phyloP scores from a whole-genome alignment of 2,329 filamentous ascomycete genomes.

The Xylariomycetidae sp. region DNA sequence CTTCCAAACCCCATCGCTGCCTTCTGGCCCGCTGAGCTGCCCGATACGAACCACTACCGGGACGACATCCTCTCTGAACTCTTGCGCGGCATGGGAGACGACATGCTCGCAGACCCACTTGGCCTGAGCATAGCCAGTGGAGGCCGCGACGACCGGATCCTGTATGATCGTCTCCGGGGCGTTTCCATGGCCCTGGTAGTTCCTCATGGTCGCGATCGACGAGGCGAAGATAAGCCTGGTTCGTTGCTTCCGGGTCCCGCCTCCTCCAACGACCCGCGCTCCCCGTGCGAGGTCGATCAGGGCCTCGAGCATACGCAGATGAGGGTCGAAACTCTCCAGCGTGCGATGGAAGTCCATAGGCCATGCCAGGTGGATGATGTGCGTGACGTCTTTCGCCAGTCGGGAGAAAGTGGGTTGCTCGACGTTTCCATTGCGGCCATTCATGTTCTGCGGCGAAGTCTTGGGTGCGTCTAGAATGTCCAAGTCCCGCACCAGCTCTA shows the following conservation, averaged over 20 bases:
- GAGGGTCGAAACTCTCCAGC: constrained; percentile 9
- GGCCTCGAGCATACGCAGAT: constrained; percentile 1
- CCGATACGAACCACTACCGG: constrained; percentile 34
- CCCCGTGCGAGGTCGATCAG: constrained; percentile 2
- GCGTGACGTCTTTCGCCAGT: constrained; percentile 5
- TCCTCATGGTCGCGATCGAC: no score
- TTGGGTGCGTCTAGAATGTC: background rate
- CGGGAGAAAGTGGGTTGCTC: background rate
- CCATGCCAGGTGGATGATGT: constrained; percentile 17
- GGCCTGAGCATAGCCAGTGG: constrained; percentile 40
- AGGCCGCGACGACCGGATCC: no score
- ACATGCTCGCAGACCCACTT: constrained; percentile 42
- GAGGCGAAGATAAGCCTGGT: no score
- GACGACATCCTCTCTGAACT: constrained; percentile 27
- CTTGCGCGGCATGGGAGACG: constrained; percentile 34
- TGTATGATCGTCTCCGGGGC: no score
- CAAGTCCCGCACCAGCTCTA: background rate
- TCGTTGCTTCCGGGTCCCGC: no score
- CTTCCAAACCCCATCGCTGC: constrained; percentile 39
- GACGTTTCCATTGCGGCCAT: background rate
- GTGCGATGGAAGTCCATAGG: constrained; percentile 16
- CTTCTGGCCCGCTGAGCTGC: constrained; percentile 40
- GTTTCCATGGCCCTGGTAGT: no score
- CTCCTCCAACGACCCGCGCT: no score
- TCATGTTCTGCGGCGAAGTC: background rate